Percentiles rank a stretch among this genome's conserved stretches.
Evolutionary conservation across 768 basidiomycete genomes (phyloP).

Genomic region (Leccinellum albellum): DNA sequence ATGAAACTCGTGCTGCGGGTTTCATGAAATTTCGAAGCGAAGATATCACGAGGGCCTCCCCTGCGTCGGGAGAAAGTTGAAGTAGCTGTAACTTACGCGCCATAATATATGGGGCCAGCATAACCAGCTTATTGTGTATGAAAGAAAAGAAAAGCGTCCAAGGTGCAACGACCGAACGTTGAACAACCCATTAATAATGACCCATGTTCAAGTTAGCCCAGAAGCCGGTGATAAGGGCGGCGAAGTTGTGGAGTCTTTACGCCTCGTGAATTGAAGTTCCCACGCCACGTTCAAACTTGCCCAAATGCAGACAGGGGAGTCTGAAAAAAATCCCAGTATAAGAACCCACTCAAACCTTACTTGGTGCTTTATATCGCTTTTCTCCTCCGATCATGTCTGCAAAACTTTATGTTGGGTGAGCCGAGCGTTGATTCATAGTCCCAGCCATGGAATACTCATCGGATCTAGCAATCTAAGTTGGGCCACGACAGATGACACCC

Average conservation of each 20-base stretch:
- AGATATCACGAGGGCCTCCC: too few species aligned
- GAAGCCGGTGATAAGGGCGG: too few species aligned
- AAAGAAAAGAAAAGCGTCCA: background rate
- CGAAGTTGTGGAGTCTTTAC: too few species aligned
- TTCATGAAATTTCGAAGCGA: background rate
- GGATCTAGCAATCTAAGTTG: slow-evolving; percentile 32
- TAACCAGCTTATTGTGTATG: background rate
- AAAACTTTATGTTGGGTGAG: slow-evolving; percentile 34
- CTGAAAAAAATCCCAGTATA: slow-evolving; percentile 31
- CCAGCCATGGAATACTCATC: background rate
- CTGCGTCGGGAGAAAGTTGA: background rate
- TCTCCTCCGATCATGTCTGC: slow-evolving; percentile 24
- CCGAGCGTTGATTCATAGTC: background rate
- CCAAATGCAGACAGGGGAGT: slow-evolving; percentile 32
- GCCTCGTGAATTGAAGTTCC: too few species aligned
- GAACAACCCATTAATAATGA: background rate
- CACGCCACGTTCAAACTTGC: slow-evolving; percentile 11
- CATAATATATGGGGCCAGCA: background rate
- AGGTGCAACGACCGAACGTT: background rate
- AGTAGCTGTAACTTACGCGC: background rate
- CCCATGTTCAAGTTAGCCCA: background rate
- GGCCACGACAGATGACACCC: slow-evolving; percentile 28
- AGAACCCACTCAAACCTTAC: slow-evolving; percentile 23
- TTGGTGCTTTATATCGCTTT: slow-evolving; percentile 10
- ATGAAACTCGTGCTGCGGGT: background rate